Percentiles rank a stretch among this genome's conserved stretches.
phyloP scores from a whole-genome alignment of 2,329 filamentous ascomycete species.

The Talaromyces amestolkiae region DNA sequence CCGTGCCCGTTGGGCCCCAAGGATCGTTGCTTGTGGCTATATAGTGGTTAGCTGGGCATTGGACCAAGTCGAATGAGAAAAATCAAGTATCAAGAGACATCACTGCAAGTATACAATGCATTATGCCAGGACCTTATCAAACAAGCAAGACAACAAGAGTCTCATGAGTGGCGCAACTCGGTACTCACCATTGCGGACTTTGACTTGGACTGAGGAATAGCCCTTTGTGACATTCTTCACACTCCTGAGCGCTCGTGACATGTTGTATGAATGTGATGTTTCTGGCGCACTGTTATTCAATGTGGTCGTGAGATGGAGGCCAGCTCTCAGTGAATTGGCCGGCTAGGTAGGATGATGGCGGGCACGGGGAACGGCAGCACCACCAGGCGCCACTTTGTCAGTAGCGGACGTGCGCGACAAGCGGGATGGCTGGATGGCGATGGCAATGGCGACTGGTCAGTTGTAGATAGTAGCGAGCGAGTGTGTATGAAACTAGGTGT shows the following conservation, averaged over 20 bases:
- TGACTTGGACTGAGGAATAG: slow-evolving; percentile 93
- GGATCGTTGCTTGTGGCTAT: slow-evolving; percentile 96
- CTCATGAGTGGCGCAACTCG: slow-evolving; percentile 4
- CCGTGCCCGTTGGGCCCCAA: slow-evolving; percentile 95
- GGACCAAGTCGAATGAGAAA: not conserved
- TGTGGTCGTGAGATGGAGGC: slow-evolving; percentile 5
- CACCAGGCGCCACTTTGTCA: slow-evolving; percentile 8
- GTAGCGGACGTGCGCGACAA: not conserved
- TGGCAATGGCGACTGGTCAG: not conserved
- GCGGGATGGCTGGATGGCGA: not conserved
- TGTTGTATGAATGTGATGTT: slow-evolving; percentile 40
- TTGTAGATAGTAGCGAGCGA: not conserved
- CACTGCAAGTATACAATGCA: not conserved
- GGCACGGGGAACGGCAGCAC: slow-evolving; percentile 6
- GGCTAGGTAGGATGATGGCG: not conserved
- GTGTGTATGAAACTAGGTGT: not conserved
- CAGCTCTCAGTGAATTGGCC: slow-evolving; percentile 12
- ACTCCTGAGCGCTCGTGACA: slow-evolving; percentile 96
- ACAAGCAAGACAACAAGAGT: not conserved
- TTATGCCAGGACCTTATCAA: not conserved
- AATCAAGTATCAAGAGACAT: not conserved
- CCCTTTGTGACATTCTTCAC: slow-evolving; percentile 99
- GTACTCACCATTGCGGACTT: slow-evolving; percentile 88
- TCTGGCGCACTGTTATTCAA: not conserved
- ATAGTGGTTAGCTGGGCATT: slow-evolving; percentile 6